Evolutionary conservation across 306 rosid species (phyloP).

Genomic region (Trifolium dubium): DNA sequence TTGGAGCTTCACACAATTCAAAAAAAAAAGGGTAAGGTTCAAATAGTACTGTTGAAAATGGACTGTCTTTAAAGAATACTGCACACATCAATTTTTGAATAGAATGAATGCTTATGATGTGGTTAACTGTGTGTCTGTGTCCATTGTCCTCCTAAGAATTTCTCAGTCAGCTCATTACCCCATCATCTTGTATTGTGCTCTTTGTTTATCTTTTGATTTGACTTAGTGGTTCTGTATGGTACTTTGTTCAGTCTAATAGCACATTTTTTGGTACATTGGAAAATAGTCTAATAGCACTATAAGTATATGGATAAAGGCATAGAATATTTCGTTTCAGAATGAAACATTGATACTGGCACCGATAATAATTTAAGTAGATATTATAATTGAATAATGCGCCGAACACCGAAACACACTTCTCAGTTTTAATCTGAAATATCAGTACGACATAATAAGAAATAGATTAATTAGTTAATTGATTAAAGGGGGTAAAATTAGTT

Average conservation of each 20-base stretch:
- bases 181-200: not conserved
- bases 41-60: not conserved
- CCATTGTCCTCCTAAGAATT: not conserved
- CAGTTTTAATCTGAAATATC: not conserved
- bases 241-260: conserved; percentile 27
- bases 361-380: not conserved
- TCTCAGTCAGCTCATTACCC: not conserved
- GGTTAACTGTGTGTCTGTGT: not conserved
- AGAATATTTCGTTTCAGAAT: not conserved
- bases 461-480: not conserved
- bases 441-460: not conserved
- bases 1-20: not conserved
- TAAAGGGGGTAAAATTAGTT: conserved; percentile 50
- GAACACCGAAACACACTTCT: too few species aligned
- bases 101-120: not conserved
- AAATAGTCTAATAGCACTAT: conserved; percentile 22
- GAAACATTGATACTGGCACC: not conserved
- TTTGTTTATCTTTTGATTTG: conserved; percentile 11
- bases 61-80: not conserved
- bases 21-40: conserved; percentile 5
- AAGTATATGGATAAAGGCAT: not conserved
- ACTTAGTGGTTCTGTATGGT: not conserved
- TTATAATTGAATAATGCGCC: not conserved
- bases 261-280: not conserved
- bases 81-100: not conserved